Percentiles rank a stretch among this genome's conserved stretches.
phyloP scores from a whole-genome alignment of 257 asterid species.

The Dorcoceras hygrometricum region DNA sequence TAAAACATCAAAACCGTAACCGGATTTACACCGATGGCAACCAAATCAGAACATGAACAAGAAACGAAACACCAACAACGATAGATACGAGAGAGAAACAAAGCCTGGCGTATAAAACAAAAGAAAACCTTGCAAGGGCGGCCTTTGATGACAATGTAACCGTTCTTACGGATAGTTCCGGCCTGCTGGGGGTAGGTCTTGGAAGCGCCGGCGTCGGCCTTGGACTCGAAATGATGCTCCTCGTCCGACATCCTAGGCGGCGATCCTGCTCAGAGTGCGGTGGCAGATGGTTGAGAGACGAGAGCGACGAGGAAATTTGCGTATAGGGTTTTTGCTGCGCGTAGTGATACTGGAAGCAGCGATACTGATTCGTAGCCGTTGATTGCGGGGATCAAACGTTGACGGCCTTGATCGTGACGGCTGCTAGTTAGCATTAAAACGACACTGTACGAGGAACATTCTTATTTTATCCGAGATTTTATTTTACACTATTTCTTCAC shows the following conservation, averaged over 20 bases:
- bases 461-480: too few species aligned
- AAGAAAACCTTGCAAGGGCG: conserved; percentile 42
- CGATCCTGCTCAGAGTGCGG: not conserved
- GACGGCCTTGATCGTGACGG: too few species aligned
- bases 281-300: too few species aligned
- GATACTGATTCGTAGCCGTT: too few species aligned
- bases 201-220: conserved; percentile 55
- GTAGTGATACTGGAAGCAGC: too few species aligned
- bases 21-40: conserved; percentile 16
- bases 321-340: too few species aligned
- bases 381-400: too few species aligned
- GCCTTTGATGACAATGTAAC: conserved; percentile 44
- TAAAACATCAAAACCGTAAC: not conserved
- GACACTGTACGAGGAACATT: too few species aligned
- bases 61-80: not conserved
- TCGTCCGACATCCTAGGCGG: conserved; percentile 40
- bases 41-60: not conserved
- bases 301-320: too few species aligned
- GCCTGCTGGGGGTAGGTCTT: conserved; percentile 49
- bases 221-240: conserved; percentile 47
- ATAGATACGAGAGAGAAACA: not conserved
- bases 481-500: too few species aligned
- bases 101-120: too few species aligned
- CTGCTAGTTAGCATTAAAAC: too few species aligned
- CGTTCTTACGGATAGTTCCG: conserved; percentile 46